These are phyloP conservation scores for Porpolomopsis calyptriformis DNA, from an alignment of 768 basidiomycete species.

Conservation along the genomic window DNA sequence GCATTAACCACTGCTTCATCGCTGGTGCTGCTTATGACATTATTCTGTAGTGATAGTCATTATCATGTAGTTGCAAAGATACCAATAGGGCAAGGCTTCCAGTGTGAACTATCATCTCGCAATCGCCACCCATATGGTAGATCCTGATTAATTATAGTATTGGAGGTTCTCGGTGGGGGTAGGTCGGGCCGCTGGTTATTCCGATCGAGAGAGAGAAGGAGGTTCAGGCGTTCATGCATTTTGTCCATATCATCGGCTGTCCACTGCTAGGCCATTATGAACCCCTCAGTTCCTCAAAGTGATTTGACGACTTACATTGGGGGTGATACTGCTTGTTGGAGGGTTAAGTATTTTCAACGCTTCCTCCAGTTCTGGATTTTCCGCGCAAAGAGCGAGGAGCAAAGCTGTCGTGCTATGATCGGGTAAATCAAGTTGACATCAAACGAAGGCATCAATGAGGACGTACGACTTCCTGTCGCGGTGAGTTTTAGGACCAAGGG, in stretches of 20 bases:
- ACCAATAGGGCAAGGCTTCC: conserved; percentile 65
- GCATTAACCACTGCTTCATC: neutral
- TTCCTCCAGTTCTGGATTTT: conserved; percentile 24
- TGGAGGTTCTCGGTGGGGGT: neutral
- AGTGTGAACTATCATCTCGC: conserved; percentile 31
- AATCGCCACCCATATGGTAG: conserved; percentile 44
- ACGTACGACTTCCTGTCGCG: conserved; percentile 26
- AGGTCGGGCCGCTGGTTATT: neutral
- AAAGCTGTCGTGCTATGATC: conserved; percentile 17
- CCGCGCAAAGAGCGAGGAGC: conserved; percentile 31
- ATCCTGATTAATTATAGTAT: neutral
- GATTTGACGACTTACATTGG: neutral
- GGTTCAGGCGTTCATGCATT: conserved; percentile 45
- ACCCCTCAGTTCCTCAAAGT: neutral
- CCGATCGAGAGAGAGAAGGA: conserved; percentile 18
- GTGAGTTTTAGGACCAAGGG: conserved; percentile 31
- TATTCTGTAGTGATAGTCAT: too few relatives aligned
- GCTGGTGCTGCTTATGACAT: too few relatives aligned
- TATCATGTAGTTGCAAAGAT: conserved; percentile 24
- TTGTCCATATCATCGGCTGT: conserved; percentile 34
- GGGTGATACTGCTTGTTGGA: neutral
- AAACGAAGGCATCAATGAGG: neutral
- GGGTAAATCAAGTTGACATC: neutral
- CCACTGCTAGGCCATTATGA: conserved; percentile 37
- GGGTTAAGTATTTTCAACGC: conserved; percentile 17